Conservation (phyloP, 352 stramenopile genomes). For the Phytophthora cactorum region DNA sequence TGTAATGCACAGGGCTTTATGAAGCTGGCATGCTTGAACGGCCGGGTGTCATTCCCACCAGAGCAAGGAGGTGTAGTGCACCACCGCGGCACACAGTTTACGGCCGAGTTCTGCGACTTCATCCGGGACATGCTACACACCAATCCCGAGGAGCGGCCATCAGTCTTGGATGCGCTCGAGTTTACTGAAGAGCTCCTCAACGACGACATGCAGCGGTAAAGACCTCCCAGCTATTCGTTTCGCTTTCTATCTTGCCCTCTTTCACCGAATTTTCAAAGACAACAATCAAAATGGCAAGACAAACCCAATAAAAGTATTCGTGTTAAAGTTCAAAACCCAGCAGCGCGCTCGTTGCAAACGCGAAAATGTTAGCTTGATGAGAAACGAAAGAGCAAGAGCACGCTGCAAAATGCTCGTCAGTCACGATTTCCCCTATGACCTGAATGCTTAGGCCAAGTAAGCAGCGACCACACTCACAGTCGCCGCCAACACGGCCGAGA, state of each 20-base stretch:
- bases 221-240: background rate
- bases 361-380: constrained; percentile 11
- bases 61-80: constrained; percentile 72
- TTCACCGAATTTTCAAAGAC: constrained; percentile 11
- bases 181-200: constrained; percentile 83
- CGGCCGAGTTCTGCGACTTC: constrained; percentile 86
- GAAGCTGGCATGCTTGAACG: constrained; percentile 84
- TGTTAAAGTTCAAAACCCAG: constrained; percentile 29
- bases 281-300: constrained; percentile 1
- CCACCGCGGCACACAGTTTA: constrained; percentile 72
- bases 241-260: background rate
- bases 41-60: constrained; percentile 76
- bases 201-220: constrained; percentile 64
- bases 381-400: constrained; percentile 15
- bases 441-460: constrained; percentile 32
- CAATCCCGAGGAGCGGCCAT: constrained; percentile 82
- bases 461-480: constrained; percentile 35
- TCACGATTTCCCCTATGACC: constrained; percentile 2
- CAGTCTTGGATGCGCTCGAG: constrained; percentile 79
- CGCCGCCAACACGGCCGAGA: constrained; percentile 32
- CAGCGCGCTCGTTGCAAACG: constrained; percentile 10
- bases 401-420: background rate
- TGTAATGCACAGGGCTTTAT: constrained; percentile 69
- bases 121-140: constrained; percentile 88
- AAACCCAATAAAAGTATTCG: constrained; percentile 32